Conservation (phyloP, 306 rosid genomes). For the Cajanus cajan region DNA sequence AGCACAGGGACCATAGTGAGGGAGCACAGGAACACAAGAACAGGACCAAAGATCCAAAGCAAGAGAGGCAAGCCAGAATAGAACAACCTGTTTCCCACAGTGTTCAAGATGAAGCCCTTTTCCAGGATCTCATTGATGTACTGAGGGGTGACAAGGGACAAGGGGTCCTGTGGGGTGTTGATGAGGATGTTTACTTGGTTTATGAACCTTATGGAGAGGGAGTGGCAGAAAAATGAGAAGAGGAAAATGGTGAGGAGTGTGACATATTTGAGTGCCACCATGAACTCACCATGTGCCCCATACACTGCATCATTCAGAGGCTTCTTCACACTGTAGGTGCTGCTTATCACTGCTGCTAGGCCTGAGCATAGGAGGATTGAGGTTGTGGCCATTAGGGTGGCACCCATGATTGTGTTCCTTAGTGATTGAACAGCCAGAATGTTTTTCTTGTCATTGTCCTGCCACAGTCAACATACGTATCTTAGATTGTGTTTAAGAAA, state of each 20-base stretch:
- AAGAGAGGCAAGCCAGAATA: constrained; percentile 67
- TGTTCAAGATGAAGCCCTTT: constrained; percentile 68
- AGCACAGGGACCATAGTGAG: constrained; percentile 73
- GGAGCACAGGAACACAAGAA: constrained; percentile 70
- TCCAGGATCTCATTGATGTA: constrained; percentile 67
- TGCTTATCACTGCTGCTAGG: constrained; percentile 83
- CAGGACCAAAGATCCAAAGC: constrained; percentile 95
- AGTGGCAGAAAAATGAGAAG: constrained; percentile 85
- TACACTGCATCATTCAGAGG: constrained; percentile 74
- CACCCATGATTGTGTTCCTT: constrained; percentile 86
- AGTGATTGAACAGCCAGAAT: constrained; percentile 85
- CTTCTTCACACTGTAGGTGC: constrained; percentile 90
- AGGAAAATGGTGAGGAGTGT: constrained; percentile 69
- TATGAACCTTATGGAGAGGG: constrained; percentile 78
- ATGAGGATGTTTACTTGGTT: constrained; percentile 84
- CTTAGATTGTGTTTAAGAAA: too few relatives aligned
- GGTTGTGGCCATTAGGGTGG: constrained; percentile 91
- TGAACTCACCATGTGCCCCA: constrained; percentile 93
- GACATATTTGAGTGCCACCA: constrained; percentile 85
- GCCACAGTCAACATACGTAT: neutral
- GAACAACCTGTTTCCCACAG: constrained; percentile 84
- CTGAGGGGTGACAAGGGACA: constrained; percentile 48
- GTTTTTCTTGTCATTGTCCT: constrained; percentile 95
- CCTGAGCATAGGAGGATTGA: constrained; percentile 76
- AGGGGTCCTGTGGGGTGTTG: constrained; percentile 64